Base-by-base conservation (phyloP, 441 rosid genomes). In the Syzygium syzygioides region DNA sequence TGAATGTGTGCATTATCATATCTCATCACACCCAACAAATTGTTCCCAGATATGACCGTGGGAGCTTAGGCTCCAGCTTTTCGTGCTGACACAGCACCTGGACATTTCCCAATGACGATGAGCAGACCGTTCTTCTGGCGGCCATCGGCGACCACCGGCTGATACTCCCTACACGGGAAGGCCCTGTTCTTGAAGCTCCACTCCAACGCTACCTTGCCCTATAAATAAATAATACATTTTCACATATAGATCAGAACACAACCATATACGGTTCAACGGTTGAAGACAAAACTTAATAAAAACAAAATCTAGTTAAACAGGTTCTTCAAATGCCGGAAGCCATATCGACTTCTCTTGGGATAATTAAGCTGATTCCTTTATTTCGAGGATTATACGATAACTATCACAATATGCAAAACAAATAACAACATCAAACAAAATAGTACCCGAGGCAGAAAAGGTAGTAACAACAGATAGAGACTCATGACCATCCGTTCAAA, bases 61-160 rank as follows among this genome's bases (percentile, higher is more conserved):
- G 83, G 14, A 37, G 83, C 52, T 37, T 41, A 5, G n/a, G 9
- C 83, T 41, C 83, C 26, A 9, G 83, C 17, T 37, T 71, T 52
- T 71, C 9, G 9, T 3, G 83, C 80, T 5, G n/a, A 20, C 14
- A n/a, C 28, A 20, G 83, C 83, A 76, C 52, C 52, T 37, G 9
- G 9, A 20, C 52, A 76, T 76, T 76, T 76, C n/a, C 90, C 87
- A 14, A 88, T 13, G 11, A 37, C 53, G 9, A 37, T 5, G 88
- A 10, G 11, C 59, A 4, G 93, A 57, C 54, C 30, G 15, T n/a
- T 4, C 30, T 55, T 64, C 71, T 25, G 62, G 26, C 23, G 45
- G 23, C 98, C 98, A 50, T 94, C 91, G 9, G 92, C 91, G 3
- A 88, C 68, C 79, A 93, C 94, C 1, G 96, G 98, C 85, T 94